Evolutionary conservation across 495 filamentous ascomycete genomes (phyloP).

Genomic region (Tuber microsphaerosporum): DNA sequence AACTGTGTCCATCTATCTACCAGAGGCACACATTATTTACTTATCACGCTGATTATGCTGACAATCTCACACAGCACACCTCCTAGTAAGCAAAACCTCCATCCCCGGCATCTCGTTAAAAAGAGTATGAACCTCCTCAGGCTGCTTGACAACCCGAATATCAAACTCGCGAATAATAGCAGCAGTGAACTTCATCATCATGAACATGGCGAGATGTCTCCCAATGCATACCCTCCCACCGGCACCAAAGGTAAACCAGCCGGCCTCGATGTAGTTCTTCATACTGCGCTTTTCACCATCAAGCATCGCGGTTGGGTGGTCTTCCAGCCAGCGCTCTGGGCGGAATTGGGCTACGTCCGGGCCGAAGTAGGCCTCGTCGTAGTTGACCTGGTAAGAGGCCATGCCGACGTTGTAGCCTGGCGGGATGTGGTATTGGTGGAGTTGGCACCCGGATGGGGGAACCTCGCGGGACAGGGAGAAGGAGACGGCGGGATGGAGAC

Average conservation of each 20-base stretch:
- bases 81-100: constrained; percentile 13
- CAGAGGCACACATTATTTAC: not conserved
- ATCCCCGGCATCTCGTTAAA: constrained; percentile 18
- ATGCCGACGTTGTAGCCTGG: constrained; percentile 40
- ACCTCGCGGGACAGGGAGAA: constrained; percentile 32
- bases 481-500: constrained; percentile 25
- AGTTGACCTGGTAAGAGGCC: constrained; percentile 33
- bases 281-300: constrained; percentile 26
- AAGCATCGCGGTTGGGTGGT: constrained; percentile 36
- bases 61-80: not conserved
- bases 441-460: constrained; percentile 36
- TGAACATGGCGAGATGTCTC: constrained; percentile 29
- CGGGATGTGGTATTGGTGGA: constrained; percentile 39
- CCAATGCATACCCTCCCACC: constrained; percentile 37
- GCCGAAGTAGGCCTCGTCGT: constrained; percentile 38
- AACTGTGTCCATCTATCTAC: not conserved
- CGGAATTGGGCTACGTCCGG: constrained; percentile 38
- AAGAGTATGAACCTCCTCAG: constrained; percentile 17
- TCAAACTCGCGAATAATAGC: constrained; percentile 31
- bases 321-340: constrained; percentile 41
- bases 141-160: constrained; percentile 26
- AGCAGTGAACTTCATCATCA: constrained; percentile 32
- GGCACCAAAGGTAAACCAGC: constrained; percentile 38
- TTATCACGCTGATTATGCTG: not conserved
- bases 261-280: constrained; percentile 37